Evolutionary conservation across 257 asterid genomes (phyloP).

Genomic region (Ballota nigra): DNA sequence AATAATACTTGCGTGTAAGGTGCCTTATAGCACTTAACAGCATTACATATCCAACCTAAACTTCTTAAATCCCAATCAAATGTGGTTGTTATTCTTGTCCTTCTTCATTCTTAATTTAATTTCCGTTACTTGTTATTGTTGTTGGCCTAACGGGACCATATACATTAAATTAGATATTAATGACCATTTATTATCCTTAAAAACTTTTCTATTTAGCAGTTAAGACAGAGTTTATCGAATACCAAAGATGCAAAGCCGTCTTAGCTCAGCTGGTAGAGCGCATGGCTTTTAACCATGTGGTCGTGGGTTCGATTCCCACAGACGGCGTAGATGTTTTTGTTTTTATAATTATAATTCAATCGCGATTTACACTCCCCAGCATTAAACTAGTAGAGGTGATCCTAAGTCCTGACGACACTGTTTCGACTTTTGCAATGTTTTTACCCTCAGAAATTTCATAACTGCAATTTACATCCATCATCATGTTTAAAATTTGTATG

Average conservation of each 20-base stretch:
- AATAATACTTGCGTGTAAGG: too few relatives aligned
- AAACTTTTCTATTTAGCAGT: neutral
- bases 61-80: neutral
- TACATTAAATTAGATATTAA: neutral
- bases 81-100: neutral
- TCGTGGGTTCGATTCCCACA: constrained; percentile 99
- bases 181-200: neutral
- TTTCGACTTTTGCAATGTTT: too few relatives aligned
- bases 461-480: too few relatives aligned
- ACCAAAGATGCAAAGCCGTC: constrained; percentile 31
- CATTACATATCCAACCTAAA: neutral
- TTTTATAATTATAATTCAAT: too few relatives aligned
- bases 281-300: constrained; percentile 99
- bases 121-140: neutral
- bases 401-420: too few relatives aligned
- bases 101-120: neutral
- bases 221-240: neutral
- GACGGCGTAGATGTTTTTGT: too few relatives aligned
- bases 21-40: too few relatives aligned
- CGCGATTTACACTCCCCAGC: too few relatives aligned
- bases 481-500: too few relatives aligned
- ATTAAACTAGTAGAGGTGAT: too few relatives aligned
- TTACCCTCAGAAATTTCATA: too few relatives aligned
- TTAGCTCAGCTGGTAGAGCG: constrained; percentile 99
- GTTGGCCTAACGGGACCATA: constrained; percentile 2